phyloP scores from a whole-genome alignment of 495 filamentous ascomycete species.

The Filosporella fistucella region DNA sequence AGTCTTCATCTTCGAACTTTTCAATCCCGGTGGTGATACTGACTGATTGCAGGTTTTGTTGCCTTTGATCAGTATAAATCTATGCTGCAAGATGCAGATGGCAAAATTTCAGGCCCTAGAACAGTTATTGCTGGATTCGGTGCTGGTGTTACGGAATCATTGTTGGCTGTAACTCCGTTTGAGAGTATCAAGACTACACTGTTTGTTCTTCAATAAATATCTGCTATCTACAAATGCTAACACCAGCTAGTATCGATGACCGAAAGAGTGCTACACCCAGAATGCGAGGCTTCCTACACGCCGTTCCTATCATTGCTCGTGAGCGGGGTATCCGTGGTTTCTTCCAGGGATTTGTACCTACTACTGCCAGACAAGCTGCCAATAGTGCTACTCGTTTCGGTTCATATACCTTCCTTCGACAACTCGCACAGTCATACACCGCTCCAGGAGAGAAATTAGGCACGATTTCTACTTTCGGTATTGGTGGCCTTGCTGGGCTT shows the following conservation, averaged over 20 bases:
- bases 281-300: slow-evolving; percentile 90
- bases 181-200: slow-evolving; percentile 97
- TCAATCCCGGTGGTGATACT: background rate
- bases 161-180: slow-evolving; percentile 92
- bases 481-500: slow-evolving; percentile 83
- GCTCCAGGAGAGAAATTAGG: slow-evolving; percentile 94
- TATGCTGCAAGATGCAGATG: slow-evolving; percentile 75
- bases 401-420: slow-evolving; percentile 84
- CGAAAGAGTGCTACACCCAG: slow-evolving; percentile 82
- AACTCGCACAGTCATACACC: slow-evolving; percentile 87
- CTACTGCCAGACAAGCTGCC: slow-evolving; percentile 88
- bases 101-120: slow-evolving; percentile 83
- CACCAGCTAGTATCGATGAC: slow-evolving; percentile 73
- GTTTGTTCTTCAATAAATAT: slow-evolving; percentile 34
- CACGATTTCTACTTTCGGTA: slow-evolving; percentile 80
- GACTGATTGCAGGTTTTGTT: slow-evolving; percentile 65
- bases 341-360: slow-evolving; percentile 95
- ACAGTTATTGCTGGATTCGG: slow-evolving; percentile 94
- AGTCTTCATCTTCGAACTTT: slow-evolving; percentile 23
- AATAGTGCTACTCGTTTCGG: slow-evolving; percentile 89
- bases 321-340: slow-evolving; percentile 88
- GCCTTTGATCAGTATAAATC: slow-evolving; percentile 92
- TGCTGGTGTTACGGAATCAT: slow-evolving; percentile 88
- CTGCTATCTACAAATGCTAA: background rate
- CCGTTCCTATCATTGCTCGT: slow-evolving; percentile 75